These are phyloP conservation scores for Acacia confusa DNA, from an alignment of 306 rosid genomes.

Conservation along the genomic window DNA sequence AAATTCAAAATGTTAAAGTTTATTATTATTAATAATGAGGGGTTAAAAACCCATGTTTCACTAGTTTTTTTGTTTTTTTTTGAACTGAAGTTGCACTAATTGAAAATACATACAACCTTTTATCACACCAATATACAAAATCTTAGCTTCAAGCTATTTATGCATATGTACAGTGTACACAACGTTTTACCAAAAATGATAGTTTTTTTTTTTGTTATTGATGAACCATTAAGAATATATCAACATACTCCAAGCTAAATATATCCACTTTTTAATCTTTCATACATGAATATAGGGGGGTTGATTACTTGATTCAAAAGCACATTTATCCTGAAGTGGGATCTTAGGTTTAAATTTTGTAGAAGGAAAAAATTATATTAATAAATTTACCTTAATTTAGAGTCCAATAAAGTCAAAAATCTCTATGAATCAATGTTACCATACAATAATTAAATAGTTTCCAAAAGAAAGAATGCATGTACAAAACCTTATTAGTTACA, in stretches of 20 bases:
- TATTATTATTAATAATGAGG: too few species aligned
- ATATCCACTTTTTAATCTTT: not conserved
- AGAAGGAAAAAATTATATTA: not conserved
- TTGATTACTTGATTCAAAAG: not conserved
- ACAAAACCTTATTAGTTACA: too few species aligned
- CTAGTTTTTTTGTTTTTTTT: too few species aligned
- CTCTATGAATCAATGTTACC: not conserved
- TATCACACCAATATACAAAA: too few species aligned
- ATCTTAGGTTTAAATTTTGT: not conserved
- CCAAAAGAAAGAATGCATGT: not conserved
- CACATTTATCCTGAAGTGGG: not conserved
- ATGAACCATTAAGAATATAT: not conserved
- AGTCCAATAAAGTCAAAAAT: not conserved
- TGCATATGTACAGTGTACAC: too few species aligned
- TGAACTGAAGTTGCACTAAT: too few species aligned
- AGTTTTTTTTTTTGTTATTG: too few species aligned
- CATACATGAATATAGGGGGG: not conserved
- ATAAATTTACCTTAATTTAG: not conserved
- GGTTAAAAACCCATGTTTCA: too few species aligned
- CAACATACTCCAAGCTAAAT: not conserved
- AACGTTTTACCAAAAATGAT: too few species aligned
- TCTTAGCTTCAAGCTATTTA: too few species aligned
- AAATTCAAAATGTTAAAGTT: not conserved
- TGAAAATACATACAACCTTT: too few species aligned
- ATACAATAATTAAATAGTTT: not conserved